Evolutionary conservation across 495 filamentous ascomycete genomes (phyloP).

Genomic region (Bacidia rubella): DNA sequence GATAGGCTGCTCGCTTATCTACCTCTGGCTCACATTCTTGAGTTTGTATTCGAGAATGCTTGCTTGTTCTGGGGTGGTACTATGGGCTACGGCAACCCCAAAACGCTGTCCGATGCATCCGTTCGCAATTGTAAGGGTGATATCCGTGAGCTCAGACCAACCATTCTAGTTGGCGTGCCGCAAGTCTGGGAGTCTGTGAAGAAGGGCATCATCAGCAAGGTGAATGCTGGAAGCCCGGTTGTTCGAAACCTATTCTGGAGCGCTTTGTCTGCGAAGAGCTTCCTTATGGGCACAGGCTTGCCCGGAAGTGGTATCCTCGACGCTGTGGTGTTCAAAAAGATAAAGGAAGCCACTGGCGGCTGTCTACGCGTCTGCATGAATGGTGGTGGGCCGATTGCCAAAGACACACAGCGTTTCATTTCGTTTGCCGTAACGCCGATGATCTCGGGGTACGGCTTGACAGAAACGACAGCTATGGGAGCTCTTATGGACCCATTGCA

Average conservation of each 20-base stretch:
- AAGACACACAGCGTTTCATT: slow-evolving; percentile 77
- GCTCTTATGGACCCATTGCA: slow-evolving; percentile 76
- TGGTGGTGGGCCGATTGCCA: slow-evolving; percentile 74
- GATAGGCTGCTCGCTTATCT: slow-evolving; percentile 86
- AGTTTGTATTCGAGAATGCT: slow-evolving; percentile 94
- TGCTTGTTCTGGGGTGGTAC: slow-evolving; percentile 86
- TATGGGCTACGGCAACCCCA: slow-evolving; percentile 95
- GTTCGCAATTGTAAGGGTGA: slow-evolving; percentile 92
- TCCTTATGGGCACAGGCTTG: slow-evolving; percentile 60
- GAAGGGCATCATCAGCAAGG: slow-evolving; percentile 86
- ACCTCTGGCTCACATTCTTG: slow-evolving; percentile 87
- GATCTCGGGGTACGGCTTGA: slow-evolving; percentile 91
- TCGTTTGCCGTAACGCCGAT: slow-evolving; percentile 80
- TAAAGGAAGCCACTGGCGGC: slow-evolving; percentile 82
- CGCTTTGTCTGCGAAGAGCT: slow-evolving; percentile 69
- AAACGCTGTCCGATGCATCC: slow-evolving; percentile 78
- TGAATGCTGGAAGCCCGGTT: slow-evolving; percentile 59
- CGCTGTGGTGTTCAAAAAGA: slow-evolving; percentile 73
- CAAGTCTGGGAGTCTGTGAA: slow-evolving; percentile 97
- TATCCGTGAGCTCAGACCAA: slow-evolving; percentile 85
- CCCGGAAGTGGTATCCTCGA: slow-evolving; percentile 50
- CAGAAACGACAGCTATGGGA: slow-evolving; percentile 91
- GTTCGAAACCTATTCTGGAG: slow-evolving; percentile 86
- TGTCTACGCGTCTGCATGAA: slow-evolving; percentile 70
- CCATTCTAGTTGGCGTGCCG: slow-evolving; percentile 85